Evolutionary conservation across 306 rosid species (phyloP).

Genomic region (Mimosa bimucronata): DNA sequence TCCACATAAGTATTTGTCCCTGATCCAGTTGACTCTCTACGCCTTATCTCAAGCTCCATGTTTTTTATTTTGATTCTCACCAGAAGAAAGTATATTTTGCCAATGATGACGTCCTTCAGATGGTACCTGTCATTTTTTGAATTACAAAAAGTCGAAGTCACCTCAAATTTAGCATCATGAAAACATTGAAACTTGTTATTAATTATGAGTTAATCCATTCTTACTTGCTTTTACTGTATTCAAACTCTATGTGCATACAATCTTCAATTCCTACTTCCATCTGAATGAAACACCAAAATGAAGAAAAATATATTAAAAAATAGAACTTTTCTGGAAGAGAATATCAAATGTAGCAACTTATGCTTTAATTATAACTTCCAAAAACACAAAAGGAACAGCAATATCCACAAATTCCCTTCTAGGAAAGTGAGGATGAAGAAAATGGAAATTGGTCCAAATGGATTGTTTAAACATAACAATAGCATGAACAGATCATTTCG

Average conservation of each 20-base stretch:
- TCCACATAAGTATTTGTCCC: conserved; percentile 83
- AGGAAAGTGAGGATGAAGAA: conserved; percentile 5
- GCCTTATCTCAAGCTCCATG: conserved; percentile 85
- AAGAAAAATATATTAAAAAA: conserved; percentile 7
- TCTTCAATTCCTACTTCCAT: conserved; percentile 95
- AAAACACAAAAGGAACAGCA: background rate
- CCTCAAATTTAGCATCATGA: background rate
- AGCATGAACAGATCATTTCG: background rate
- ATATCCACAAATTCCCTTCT: background rate
- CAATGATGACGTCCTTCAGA: conserved; percentile 77
- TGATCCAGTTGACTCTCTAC: conserved; percentile 83
- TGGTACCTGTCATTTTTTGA: conserved; percentile 60
- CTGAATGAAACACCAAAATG: conserved; percentile 46
- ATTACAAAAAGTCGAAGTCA: background rate
- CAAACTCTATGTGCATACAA: conserved; percentile 83
- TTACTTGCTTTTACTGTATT: conserved; percentile 87
- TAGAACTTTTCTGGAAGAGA: conserved; percentile 2
- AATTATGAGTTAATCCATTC: conserved; percentile 17
- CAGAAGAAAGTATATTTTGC: conserved; percentile 80
- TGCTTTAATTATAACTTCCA: background rate
- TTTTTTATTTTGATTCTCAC: conserved; percentile 83
- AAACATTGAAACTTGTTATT: background rate
- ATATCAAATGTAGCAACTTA: conserved; percentile 8
- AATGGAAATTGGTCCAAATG: background rate
- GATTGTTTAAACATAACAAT: background rate